phyloP scores from a whole-genome alignment of 495 filamentous ascomycete genomes.

The Penicillium bovifimosum region DNA sequence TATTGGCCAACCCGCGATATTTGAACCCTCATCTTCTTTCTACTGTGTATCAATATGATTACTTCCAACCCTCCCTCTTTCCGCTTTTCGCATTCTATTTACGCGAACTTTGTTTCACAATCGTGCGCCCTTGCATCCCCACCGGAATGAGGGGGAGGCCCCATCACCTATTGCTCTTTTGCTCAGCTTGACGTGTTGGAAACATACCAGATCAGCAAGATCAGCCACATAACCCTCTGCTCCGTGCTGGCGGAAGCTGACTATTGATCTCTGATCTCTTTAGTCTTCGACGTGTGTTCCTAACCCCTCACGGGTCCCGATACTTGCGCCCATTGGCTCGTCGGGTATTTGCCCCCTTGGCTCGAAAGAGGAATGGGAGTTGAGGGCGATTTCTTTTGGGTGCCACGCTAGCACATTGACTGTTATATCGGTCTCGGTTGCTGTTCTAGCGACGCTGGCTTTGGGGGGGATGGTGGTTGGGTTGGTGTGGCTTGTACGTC shows the following conservation, averaged over 20 bases:
- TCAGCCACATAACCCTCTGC: neutral
- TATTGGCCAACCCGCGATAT: neutral
- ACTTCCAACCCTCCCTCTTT: neutral
- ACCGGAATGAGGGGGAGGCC: neutral
- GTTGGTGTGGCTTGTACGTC: constrained; percentile 20
- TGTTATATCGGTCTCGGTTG: constrained; percentile 36
- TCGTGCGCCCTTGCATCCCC: constrained; percentile 2
- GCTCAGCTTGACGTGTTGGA: neutral
- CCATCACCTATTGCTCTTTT: neutral
- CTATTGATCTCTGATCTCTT: neutral
- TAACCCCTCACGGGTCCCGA: constrained; percentile 35
- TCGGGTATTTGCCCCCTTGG: constrained; percentile 44
- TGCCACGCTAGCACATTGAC: constrained; percentile 48
- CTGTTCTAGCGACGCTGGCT: constrained; percentile 33
- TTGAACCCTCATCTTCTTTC: neutral
- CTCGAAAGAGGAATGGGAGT: constrained; percentile 48
- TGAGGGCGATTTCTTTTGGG: constrained; percentile 44
- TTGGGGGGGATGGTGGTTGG: constrained; percentile 25
- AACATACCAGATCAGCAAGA: neutral
- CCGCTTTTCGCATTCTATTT: neutral
- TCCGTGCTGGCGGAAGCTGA: neutral
- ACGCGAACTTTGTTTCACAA: constrained; percentile 1
- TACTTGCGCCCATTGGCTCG: constrained; percentile 42
- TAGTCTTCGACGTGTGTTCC: constrained; percentile 50
- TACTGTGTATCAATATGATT: neutral